Percentiles rank a stretch among this genome's conserved stretches.
Evolutionary conservation across 192 early-diverging fungal genomes (phyloP).

Genomic region (Dimargaris verticillata): DNA sequence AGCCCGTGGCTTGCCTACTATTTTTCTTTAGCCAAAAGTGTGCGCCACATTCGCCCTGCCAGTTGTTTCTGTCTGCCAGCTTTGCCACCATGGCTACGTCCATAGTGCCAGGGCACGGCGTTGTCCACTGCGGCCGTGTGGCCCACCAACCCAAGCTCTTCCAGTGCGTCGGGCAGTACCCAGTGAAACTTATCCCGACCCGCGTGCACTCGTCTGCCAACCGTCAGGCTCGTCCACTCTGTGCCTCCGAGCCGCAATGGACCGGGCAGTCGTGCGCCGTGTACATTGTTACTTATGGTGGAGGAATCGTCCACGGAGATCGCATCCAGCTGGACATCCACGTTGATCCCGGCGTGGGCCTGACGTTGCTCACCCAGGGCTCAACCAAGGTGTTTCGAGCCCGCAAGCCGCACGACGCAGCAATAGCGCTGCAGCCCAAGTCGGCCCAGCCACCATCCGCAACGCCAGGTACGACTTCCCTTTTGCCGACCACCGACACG

Average conservation of each 20-base stretch:
- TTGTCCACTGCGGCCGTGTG: slow-evolving; percentile 20
- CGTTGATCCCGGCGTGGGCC: slow-evolving; percentile 26
- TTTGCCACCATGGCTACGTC: background rate
- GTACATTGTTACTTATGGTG: slow-evolving; percentile 60
- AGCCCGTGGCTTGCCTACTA: too few relatives aligned
- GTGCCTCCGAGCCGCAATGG: slow-evolving; percentile 14
- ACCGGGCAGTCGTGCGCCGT: slow-evolving; percentile 19
- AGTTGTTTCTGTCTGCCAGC: too few relatives aligned
- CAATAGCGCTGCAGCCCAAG: background rate
- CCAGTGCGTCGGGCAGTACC: slow-evolving; percentile 20
- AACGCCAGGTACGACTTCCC: background rate
- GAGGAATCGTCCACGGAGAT: slow-evolving; percentile 63
- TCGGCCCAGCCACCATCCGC: background rate
- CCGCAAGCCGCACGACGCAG: slow-evolving; percentile 8
- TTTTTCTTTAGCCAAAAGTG: too few relatives aligned
- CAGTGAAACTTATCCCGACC: slow-evolving; percentile 29
- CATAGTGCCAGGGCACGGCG: slow-evolving; percentile 16
- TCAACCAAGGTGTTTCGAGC: slow-evolving; percentile 70
- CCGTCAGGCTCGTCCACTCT: background rate
- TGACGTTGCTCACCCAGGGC: slow-evolving; percentile 64
- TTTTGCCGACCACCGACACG: background rate
- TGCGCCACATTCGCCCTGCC: too few relatives aligned
- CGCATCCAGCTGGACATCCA: slow-evolving; percentile 32
- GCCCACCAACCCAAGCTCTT: slow-evolving; percentile 18
- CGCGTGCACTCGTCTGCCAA: slow-evolving; percentile 12